Base-by-base conservation (phyloP, 805 yeast species). In the Cyberlindnera galapagoensis region DNA sequence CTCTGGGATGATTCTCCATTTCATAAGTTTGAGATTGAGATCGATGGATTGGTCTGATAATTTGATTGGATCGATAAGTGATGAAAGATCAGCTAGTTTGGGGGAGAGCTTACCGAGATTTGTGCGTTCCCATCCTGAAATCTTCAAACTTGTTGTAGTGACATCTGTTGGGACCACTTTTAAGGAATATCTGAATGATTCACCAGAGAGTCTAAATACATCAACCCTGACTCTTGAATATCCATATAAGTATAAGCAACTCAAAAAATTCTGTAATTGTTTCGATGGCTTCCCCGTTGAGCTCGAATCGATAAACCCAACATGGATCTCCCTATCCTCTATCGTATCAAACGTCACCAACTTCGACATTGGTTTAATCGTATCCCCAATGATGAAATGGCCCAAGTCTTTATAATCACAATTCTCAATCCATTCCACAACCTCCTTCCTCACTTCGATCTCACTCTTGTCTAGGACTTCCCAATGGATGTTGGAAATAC, bases 21-120 rank as follows among this genome's bases (percentile, higher is more conserved):
- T 86, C 98, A 92, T 92, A 27, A 92, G 63, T 59, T 85, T 84
- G 37, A 92, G 63, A 51, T 92, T 92, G 35, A 92, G 67, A 54
- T 88, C 96, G 6, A 87, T 88, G 0, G 97, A 90, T 56, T 94
- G 97, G 38, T 80, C 83, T 0, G 96, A 90, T 15, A 92, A 62
- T 42, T 81, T 78, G 9, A 65, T 42, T 0, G 98, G 98, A 52
- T 90, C 78, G 22, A 90, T 74, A 26, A 92, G 62, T 1, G 86
- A 60, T 1, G 92, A 87, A 34, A 92, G 56, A 53, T 94, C 92
- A 0, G 94, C 87, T 14, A 80, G 44, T 49, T 86, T 85, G 1
- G 97, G 96, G 0, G 80, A 79, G 10, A 88, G 61, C 46, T 78
- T 80, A 1, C 84, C 86, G 25, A 66, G 70, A 6, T 67, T 57